These are phyloP conservation scores for Sarcodon sp. DNA, from an alignment of 768 basidiomycete species.

Conservation along the genomic window DNA sequence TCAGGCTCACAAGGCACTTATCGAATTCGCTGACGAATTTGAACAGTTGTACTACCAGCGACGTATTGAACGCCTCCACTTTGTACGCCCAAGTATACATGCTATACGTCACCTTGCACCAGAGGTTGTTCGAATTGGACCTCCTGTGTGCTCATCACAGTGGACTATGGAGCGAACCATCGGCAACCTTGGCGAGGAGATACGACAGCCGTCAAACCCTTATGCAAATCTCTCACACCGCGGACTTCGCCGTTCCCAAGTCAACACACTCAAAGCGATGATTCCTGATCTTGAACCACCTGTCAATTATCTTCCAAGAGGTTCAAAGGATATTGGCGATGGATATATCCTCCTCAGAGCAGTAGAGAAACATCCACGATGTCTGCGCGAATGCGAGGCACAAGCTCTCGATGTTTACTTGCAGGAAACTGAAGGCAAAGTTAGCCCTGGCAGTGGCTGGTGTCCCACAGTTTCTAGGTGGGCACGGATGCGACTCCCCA, in stretches of 20 bases:
- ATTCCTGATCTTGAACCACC: slow-evolving; percentile 10
- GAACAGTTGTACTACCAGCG: slow-evolving; percentile 22
- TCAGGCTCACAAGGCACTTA: slow-evolving; percentile 12
- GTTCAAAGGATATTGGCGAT: slow-evolving; percentile 8
- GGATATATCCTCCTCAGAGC: slow-evolving; percentile 12
- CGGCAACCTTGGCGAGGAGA: slow-evolving; percentile 12
- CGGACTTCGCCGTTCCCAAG: slow-evolving; percentile 9
- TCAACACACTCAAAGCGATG: too few species aligned
- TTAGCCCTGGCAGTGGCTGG: background rate
- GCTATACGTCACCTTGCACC: slow-evolving; percentile 14
- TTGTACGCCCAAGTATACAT: slow-evolving; percentile 21
- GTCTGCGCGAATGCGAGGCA: too few species aligned
- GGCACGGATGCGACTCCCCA: slow-evolving; percentile 8
- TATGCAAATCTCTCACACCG: slow-evolving; percentile 15
- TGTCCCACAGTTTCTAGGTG: slow-evolving; percentile 2
- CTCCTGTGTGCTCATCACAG: slow-evolving; percentile 5
- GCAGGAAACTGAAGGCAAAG: background rate
- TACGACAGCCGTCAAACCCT: slow-evolving; percentile 13
- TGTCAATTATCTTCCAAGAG: too few species aligned
- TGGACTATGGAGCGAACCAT: slow-evolving; percentile 14
- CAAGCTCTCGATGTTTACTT: background rate
- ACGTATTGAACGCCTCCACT: slow-evolving; percentile 16
- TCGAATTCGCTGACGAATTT: slow-evolving; percentile 18
- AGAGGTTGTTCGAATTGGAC: slow-evolving; percentile 12
- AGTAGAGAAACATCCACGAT: background rate